Evolutionary conservation across 805 yeast genomes (phyloP).

Genomic region (Metschnikowia matae): DNA sequence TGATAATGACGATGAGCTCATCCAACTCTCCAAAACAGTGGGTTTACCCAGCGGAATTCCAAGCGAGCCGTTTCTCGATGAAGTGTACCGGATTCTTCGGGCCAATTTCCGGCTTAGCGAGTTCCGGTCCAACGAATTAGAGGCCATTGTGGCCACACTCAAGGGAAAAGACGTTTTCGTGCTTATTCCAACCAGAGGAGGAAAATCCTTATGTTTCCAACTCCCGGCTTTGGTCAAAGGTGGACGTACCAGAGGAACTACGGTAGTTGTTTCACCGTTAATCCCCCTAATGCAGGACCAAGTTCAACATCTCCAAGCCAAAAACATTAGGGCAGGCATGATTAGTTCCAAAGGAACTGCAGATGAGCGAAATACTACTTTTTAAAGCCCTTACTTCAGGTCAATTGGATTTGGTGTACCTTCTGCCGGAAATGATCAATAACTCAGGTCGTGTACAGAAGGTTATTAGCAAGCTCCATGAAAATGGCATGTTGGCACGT

Average conservation of each 20-base stretch:
- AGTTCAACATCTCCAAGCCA: conserved; percentile 69
- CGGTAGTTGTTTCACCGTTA: conserved; percentile 89
- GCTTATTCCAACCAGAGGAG: conserved; percentile 98
- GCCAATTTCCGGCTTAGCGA: conserved; percentile 57
- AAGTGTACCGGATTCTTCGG: conserved; percentile 55
- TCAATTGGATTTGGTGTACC: conserved; percentile 67
- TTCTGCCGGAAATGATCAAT: conserved; percentile 93
- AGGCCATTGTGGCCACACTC: conserved; percentile 75
- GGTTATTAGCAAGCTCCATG: conserved; percentile 56
- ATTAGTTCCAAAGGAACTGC: conserved; percentile 71
- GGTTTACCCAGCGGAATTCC: not conserved
- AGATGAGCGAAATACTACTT: conserved; percentile 58
- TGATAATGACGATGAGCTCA: conserved; percentile 32
- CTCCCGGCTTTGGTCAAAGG: conserved; percentile 80
- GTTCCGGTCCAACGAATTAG: conserved; percentile 81
- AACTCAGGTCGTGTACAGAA: conserved; percentile 65
- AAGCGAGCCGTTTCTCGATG: conserved; percentile 55
- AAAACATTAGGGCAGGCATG: conserved; percentile 79
- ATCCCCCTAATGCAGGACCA: conserved; percentile 98
- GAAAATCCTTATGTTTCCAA: conserved; percentile 93
- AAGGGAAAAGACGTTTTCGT: conserved; percentile 87
- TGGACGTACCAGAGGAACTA: conserved; percentile 77
- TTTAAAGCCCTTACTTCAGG: conserved; percentile 63
- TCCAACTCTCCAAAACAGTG: conserved; percentile 13
- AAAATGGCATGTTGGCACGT: conserved; percentile 61